A percentile compares a stretch with the other conserved stretches of the same genome.
These are phyloP conservation scores for Aaosphaeria arxii DNA, from an alignment of 2,329 filamentous ascomycete genomes.

Conservation along the genomic window DNA sequence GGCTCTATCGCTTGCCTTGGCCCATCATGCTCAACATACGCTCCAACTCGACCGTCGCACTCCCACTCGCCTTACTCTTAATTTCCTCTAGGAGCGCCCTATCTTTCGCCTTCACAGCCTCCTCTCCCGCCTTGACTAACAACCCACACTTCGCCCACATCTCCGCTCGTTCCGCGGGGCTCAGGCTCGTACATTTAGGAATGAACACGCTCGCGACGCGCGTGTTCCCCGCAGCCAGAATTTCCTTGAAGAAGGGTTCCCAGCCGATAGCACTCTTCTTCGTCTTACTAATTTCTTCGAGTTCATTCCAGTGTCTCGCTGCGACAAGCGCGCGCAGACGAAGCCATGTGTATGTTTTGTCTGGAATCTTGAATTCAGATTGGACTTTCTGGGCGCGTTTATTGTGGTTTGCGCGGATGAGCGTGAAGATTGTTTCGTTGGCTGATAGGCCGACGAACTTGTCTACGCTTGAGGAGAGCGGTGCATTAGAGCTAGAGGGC, in stretches of 20 bases:
- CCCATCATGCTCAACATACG: not conserved
- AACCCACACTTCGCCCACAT: constrained; percentile 98
- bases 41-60: constrained; percentile 50
- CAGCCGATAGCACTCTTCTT: constrained; percentile 92
- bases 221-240: constrained; percentile 83
- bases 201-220: constrained; percentile 81
- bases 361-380: constrained; percentile 87
- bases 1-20: not conserved
- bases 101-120: constrained; percentile 81
- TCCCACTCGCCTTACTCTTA: constrained; percentile 68
- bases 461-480: too few relatives aligned
- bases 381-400: constrained; percentile 86
- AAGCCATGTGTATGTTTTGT: constrained; percentile 86
- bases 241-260: constrained; percentile 95
- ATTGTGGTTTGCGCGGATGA: constrained; percentile 77
- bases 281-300: constrained; percentile 77
- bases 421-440: constrained; percentile 88
- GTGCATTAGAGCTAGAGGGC: constrained; percentile 46
- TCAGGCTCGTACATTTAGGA: constrained; percentile 75
- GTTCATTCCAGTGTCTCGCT: constrained; percentile 85
- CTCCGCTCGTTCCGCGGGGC: constrained; percentile 67
- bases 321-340: constrained; percentile 84
- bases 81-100: constrained; percentile 70
- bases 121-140: constrained; percentile 84
- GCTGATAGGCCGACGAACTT: constrained; percentile 76